phyloP scores from a whole-genome alignment of 495 filamentous ascomycete species.

The Platismatia glauca region DNA sequence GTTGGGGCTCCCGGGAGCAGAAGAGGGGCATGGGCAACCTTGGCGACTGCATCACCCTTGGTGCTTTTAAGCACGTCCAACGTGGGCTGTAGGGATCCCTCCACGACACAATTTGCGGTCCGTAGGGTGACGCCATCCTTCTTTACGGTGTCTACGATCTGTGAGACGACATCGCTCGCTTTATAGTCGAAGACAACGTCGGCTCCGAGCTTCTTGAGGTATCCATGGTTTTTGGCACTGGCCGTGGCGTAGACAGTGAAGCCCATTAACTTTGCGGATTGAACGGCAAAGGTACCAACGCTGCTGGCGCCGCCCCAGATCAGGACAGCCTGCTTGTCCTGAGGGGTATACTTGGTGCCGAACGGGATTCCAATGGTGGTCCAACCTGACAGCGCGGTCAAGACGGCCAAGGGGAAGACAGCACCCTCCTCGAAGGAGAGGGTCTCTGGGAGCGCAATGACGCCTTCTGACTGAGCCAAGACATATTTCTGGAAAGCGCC shows the following conservation, averaged over 20 bases:
- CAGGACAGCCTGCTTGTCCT: conserved; percentile 22
- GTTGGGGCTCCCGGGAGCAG: neutral
- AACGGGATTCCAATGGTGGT: conserved; percentile 10
- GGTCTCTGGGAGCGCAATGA: conserved; percentile 30
- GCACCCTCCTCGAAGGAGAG: conserved; percentile 34
- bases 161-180: conserved; percentile 22
- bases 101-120: conserved; percentile 10
- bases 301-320: conserved; percentile 32
- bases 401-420: conserved; percentile 32
- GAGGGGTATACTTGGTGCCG: conserved; percentile 14
- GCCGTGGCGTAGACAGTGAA: conserved; percentile 28
- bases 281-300: conserved; percentile 31
- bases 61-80: no score
- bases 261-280: conserved; percentile 29
- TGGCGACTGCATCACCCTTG: neutral
- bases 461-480: conserved; percentile 21
- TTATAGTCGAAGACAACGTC: conserved; percentile 29
- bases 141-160: conserved; percentile 27
- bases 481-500: conserved; percentile 29
- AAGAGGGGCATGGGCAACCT: neutral
- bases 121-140: conserved; percentile 1
- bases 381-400: conserved; percentile 9
- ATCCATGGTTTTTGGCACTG: conserved; percentile 29
- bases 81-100: neutral
- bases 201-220: conserved; percentile 28